Evolutionary conservation across 2,329 filamentous ascomycete species (phyloP).

Genomic region (Trichoderma semiorbis): DNA sequence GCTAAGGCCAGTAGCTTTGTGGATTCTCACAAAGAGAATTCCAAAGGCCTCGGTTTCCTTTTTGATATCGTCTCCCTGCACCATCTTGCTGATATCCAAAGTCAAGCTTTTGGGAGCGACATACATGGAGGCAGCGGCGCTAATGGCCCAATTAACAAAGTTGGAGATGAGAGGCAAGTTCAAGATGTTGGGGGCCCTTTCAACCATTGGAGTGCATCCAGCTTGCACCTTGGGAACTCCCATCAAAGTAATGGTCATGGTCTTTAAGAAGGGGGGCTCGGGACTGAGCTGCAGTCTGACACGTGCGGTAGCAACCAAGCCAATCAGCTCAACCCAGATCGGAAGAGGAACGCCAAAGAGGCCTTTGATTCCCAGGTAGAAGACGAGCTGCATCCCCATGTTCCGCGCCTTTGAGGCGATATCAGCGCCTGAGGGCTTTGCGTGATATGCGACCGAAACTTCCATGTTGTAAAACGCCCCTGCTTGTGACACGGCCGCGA

Average conservation of each 20-base stretch:
- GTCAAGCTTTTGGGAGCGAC: slow-evolving; percentile 94
- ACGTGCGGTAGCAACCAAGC: slow-evolving; percentile 83
- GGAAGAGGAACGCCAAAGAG: slow-evolving; percentile 85
- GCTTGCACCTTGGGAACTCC: slow-evolving; percentile 86
- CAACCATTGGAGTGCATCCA: slow-evolving; percentile 88
- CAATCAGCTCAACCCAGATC: slow-evolving; percentile 84
- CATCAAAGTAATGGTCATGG: slow-evolving; percentile 90
- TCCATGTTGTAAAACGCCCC: slow-evolving; percentile 93
- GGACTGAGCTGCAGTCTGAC: slow-evolving; percentile 82
- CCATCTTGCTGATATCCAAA: slow-evolving; percentile 83
- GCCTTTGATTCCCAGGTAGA: slow-evolving; percentile 87
- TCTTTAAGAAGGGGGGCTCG: slow-evolving; percentile 88
- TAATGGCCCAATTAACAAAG: slow-evolving; percentile 95
- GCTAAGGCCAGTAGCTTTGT: slow-evolving; percentile 80
- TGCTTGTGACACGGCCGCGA: slow-evolving; percentile 84
- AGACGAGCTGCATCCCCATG: slow-evolving; percentile 95
- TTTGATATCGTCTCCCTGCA: slow-evolving; percentile 86
- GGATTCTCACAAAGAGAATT: slow-evolving; percentile 88
- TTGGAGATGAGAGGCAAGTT: slow-evolving; percentile 92
- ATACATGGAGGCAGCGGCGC: slow-evolving; percentile 81
- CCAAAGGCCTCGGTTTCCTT: slow-evolving; percentile 86
- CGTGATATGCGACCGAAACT: slow-evolving; percentile 86
- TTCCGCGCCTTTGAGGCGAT: slow-evolving; percentile 82
- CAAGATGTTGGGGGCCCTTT: slow-evolving; percentile 83
- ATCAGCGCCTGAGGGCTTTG: slow-evolving; percentile 66